Base-by-base conservation (phyloP, 768 basidiomycete genomes). In the Leccinum subgranulosum region DNA sequence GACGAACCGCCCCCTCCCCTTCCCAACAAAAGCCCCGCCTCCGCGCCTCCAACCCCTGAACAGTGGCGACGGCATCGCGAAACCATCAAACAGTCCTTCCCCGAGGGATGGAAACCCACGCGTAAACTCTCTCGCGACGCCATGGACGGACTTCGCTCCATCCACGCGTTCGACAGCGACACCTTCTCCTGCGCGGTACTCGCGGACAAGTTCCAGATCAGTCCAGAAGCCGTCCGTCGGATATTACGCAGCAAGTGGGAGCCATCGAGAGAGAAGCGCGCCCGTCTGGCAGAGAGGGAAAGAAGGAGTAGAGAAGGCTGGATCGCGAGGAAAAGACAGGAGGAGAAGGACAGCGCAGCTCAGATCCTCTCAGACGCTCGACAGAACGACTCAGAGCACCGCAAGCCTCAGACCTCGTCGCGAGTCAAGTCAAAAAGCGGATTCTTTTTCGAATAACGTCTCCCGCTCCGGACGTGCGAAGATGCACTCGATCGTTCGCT, bases 51-150 rank as follows among this genome's bases (percentile, higher is more conserved):
- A 28, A 73, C 73, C 11, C 84, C 85, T 49, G 69, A 72, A 25
- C 75, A 81, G 67, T 78, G 77, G 76, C 73, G 71, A 58, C 71
- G 66, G 21, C 85, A 88, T 70, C 80, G 83, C 45, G 69, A 74
- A 46, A 64, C 73, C 11, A 75, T 88, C 57, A 80, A 78, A 55
- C 75, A 80, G 60, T 64, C 70, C 4, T 88, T 87, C 66, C 87
- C 86, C 27, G 70, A 74, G 10, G 86, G 86, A 47, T 94, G 92
- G 92, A 75, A 78, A 51, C 92, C 92, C 25, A 87, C 87, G 56
- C 85, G 84, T 64, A 91, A 90, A 68, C 69, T 94, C 53, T 90
- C 90, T 14, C 81, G 88, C 54, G 86, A 89, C 64, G 90, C 91
- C 34, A 94, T 94, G 91, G 86, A 87, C 60, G 85, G 86, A 15